These are phyloP conservation scores for Mycena galericulata DNA, from an alignment of 768 basidiomycete genomes.

Conservation along the genomic window DNA sequence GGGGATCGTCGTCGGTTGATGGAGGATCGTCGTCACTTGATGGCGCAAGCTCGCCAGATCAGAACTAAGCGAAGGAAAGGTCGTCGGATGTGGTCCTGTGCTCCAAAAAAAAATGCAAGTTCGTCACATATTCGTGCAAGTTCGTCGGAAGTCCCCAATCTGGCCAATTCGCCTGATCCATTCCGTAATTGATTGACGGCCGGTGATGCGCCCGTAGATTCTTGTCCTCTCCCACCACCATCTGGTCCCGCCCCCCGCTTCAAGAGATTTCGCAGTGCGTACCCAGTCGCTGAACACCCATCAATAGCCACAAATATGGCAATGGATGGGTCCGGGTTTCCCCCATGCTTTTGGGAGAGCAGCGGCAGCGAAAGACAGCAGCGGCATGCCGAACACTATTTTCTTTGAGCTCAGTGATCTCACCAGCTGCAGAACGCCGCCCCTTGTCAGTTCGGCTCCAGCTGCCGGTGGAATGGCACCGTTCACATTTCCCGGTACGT, in stretches of 20 bases:
- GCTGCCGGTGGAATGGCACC: constrained; percentile 4
- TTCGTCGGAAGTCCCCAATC: constrained; percentile 12
- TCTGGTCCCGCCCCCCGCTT: constrained; percentile 10
- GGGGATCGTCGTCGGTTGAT: constrained; percentile 9
- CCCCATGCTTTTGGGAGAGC: neutral
- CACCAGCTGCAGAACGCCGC: neutral
- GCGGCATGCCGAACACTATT: neutral
- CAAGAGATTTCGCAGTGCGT: neutral
- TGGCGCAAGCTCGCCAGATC: constrained; percentile 12
- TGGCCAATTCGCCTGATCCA: neutral
- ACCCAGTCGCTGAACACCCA: neutral
- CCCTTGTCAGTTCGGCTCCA: neutral
- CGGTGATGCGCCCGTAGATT: constrained; percentile 11
- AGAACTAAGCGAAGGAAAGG: constrained; percentile 1
- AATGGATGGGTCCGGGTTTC: constrained; percentile 5
- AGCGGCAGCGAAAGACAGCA: neutral
- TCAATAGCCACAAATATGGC: neutral
- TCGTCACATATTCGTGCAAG: constrained; percentile 12
- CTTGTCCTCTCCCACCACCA: constrained; percentile 17
- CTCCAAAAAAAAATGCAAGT: neutral
- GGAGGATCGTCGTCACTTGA: constrained; percentile 17
- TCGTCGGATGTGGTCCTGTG: constrained; percentile 4
- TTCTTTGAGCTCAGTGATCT: neutral
- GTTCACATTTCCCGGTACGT: constrained; percentile 14
- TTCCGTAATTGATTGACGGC: neutral